Base-by-base conservation (phyloP, 768 basidiomycete species). In the Panellus pusillus region DNA sequence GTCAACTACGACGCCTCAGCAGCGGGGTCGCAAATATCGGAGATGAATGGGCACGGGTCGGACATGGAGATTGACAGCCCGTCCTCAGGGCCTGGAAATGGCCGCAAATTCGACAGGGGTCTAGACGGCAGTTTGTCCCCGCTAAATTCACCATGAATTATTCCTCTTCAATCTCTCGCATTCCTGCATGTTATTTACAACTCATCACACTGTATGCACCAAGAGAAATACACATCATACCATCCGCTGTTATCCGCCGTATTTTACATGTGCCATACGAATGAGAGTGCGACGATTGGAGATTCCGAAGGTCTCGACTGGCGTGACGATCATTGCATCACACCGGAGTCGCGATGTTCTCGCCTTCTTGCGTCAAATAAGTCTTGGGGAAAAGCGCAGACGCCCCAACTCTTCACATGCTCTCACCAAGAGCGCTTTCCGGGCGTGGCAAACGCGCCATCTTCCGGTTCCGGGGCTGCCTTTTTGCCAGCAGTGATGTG, bases 71-170 rank as follows among this genome's bases (percentile, higher is more conserved):
- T 50, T 13, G 55, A 61, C 41, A 44, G 39, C 29, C 50, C 56
- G 55, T 44, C 61, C 47, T 55, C 70, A 65, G 67, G 61, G 61
- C 27, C 56, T 66, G 55, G 63, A 36, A 32, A 46, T 50, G 53
- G 38, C 38, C 51, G 51, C 57, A 63, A 63, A 58, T 66, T 65
- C 58, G 69, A 72, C 61, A 65, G 63, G 63, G 70, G 61, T 52
- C 62, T 74, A 55, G 72, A 72, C 47, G 71, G 72, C 35, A 79
- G 77, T 52, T 61, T 73, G 45, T 82, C 79, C 41, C 78, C 77
- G 2, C 47, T 70, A 54, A 66, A 59, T 65, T 72, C 61, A 57
- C 61, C 67, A 68, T 74, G 67, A 72, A 36, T 11, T 3, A 3
- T 35, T 35, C 8, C 14, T 5, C 41, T 24, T 40, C 35, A 49